phyloP scores from a whole-genome alignment of 495 filamentous ascomycete genomes.

The Sphaerosporella brunnea region DNA sequence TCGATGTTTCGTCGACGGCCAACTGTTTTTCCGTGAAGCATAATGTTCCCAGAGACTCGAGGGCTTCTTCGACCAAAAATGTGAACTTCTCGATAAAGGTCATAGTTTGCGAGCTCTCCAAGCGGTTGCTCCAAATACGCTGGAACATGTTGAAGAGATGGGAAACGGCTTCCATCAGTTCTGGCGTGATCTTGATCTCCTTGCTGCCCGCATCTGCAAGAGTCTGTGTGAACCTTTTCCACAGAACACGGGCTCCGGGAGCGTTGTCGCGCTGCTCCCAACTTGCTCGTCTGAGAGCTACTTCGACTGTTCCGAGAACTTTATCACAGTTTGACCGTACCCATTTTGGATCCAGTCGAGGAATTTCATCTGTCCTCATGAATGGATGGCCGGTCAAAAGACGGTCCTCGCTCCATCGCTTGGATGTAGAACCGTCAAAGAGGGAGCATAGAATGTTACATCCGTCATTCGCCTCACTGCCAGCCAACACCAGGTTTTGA shows the following conservation, averaged over 20 bases:
- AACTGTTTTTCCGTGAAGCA: slow-evolving; percentile 66
- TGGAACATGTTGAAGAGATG: slow-evolving; percentile 48
- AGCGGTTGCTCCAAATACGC: slow-evolving; percentile 40
- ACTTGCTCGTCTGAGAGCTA: slow-evolving; percentile 40
- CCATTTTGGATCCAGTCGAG: slow-evolving; percentile 69
- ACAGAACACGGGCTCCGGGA: slow-evolving; percentile 40
- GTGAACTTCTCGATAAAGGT: slow-evolving; percentile 44
- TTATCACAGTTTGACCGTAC: slow-evolving; percentile 47
- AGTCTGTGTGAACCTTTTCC: slow-evolving; percentile 49
- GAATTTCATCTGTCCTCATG: slow-evolving; percentile 53
- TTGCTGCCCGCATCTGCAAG: slow-evolving; percentile 64
- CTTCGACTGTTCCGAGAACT: slow-evolving; percentile 47
- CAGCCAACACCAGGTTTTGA: slow-evolving; percentile 30
- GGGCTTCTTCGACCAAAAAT: slow-evolving; percentile 41
- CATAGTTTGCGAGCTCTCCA: slow-evolving; percentile 19
- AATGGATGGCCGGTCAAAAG: slow-evolving; percentile 36
- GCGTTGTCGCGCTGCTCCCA: slow-evolving; percentile 30
- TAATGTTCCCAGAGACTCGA: slow-evolving; percentile 48
- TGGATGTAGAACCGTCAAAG: slow-evolving; percentile 44
- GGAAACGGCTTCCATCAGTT: slow-evolving; percentile 62
- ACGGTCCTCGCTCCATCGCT: slow-evolving; percentile 55
- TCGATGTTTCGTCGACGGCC: slow-evolving; percentile 29
- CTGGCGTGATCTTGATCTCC: slow-evolving; percentile 74
- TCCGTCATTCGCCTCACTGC: slow-evolving; percentile 32
- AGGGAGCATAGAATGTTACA: slow-evolving; percentile 49